Conservation (phyloP, 169 alveolate species). For the Plasmodium vivax region DNA sequence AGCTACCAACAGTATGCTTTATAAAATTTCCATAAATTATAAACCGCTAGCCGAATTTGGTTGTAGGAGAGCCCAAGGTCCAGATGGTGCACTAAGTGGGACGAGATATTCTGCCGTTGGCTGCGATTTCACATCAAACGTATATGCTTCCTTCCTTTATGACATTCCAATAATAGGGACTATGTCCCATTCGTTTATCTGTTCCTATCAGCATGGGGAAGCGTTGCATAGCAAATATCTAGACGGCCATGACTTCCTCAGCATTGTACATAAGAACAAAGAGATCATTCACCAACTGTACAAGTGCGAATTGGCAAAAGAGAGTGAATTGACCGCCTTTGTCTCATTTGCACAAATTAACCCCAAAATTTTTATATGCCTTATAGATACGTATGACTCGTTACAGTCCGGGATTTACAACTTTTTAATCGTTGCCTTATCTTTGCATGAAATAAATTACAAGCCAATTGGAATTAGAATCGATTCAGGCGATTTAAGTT, state of each 20-base stretch:
- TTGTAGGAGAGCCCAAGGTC: conserved; percentile 92
- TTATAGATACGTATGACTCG: conserved; percentile 61
- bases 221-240: conserved; percentile 1
- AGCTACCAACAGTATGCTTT: conserved; percentile 86
- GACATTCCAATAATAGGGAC: conserved; percentile 68
- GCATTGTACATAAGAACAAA: conserved; percentile 62
- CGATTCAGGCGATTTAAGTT: conserved; percentile 92
- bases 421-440: conserved; percentile 88
- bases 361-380: conserved; percentile 34
- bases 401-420: conserved; percentile 87
- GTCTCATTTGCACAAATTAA: conserved; percentile 61
- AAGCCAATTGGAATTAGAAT: conserved; percentile 90
- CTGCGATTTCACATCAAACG: conserved; percentile 56
- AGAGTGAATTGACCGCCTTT: conserved; percentile 49
- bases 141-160: conserved; percentile 62
- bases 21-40: conserved; percentile 65
- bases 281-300: conserved; percentile 28
- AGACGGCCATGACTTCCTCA: conserved; percentile 39
- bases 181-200: conserved; percentile 58
- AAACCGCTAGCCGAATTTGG: conserved; percentile 90
- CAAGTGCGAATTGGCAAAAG: conserved; percentile 37
- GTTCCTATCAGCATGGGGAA: conserved; percentile 28
- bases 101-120: conserved; percentile 87
- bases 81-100: conserved; percentile 94
- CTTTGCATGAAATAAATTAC: conserved; percentile 77